Evolutionary conservation across 208 protist genomes (phyloP).

Genomic region (Blechomonas ayalai): DNA sequence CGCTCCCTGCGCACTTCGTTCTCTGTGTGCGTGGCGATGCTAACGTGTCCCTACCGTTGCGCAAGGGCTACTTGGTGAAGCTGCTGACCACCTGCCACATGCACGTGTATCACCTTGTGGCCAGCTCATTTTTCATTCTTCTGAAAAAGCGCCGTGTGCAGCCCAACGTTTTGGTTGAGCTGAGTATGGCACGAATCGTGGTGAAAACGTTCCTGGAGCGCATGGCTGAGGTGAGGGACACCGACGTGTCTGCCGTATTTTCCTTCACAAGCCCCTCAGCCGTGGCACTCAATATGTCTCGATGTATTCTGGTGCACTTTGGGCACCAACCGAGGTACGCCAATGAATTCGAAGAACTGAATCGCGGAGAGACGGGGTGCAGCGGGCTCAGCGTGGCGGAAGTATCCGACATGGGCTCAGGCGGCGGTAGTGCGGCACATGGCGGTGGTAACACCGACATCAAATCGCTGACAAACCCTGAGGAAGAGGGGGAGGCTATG

Average conservation of each 20-base stretch:
- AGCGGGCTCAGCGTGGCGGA: too few species aligned
- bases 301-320: background rate
- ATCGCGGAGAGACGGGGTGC: too few species aligned
- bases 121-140: slow-evolving; percentile 22
- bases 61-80: slow-evolving; percentile 15
- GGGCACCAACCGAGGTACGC: background rate
- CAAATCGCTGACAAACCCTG: too few species aligned
- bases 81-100: slow-evolving; percentile 37
- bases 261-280: background rate
- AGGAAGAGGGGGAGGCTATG: too few species aligned
- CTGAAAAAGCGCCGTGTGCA: slow-evolving; percentile 6
- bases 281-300: slow-evolving; percentile 2
- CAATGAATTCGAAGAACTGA: too few species aligned
- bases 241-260: background rate
- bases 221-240: background rate
- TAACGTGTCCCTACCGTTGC: slow-evolving; percentile 17
- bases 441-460: too few species aligned
- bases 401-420: too few species aligned
- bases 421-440: too few species aligned
- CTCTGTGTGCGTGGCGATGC: slow-evolving; percentile 35
- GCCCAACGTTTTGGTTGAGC: slow-evolving; percentile 10
- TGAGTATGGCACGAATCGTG: slow-evolving; percentile 5
- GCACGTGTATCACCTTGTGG: slow-evolving; percentile 28
- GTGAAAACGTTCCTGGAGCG: slow-evolving; percentile 14
- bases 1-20: slow-evolving; percentile 53